A percentile compares a stretch with the other conserved stretches of the same genome.
These are phyloP conservation scores for Hysterium pulicare DNA, from an alignment of 2,329 filamentous ascomycete species.

Conservation along the genomic window DNA sequence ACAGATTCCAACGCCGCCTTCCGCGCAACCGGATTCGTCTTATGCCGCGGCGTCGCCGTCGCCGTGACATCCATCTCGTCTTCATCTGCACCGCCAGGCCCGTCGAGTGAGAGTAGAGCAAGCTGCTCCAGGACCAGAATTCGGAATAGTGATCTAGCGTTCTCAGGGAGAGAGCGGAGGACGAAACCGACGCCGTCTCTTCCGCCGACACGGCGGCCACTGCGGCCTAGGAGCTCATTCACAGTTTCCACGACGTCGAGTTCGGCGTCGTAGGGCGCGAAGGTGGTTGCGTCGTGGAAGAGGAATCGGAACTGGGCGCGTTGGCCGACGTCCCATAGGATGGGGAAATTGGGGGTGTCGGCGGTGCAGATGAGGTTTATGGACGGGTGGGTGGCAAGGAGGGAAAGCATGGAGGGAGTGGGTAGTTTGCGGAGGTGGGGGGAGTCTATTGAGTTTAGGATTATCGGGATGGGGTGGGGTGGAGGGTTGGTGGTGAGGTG, in stretches of 20 bases:
- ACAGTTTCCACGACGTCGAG: slow-evolving; percentile 86
- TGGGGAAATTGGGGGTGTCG: slow-evolving; percentile 81
- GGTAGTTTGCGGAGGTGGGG: slow-evolving; percentile 67
- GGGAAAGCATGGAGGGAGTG: slow-evolving; percentile 70
- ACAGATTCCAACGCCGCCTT: slow-evolving; percentile 29
- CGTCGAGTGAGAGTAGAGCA: slow-evolving; percentile 57
- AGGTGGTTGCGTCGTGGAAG: slow-evolving; percentile 94
- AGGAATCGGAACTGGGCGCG: slow-evolving; percentile 79
- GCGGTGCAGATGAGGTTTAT: slow-evolving; percentile 75
- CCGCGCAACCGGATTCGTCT: slow-evolving; percentile 24
- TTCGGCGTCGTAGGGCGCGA: slow-evolving; percentile 69
- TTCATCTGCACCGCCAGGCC: slow-evolving; percentile 14
- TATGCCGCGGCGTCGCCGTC: slow-evolving; percentile 15
- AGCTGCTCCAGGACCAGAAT: slow-evolving; percentile 83
- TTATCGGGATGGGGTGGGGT: slow-evolving; percentile 54
- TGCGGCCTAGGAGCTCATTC: slow-evolving; percentile 79
- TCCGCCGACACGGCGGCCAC: slow-evolving; percentile 74
- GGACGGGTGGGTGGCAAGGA: slow-evolving; percentile 69
- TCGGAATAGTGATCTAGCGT: slow-evolving; percentile 82
- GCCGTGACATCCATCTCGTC: slow-evolving; percentile 17
- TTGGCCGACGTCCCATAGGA: slow-evolving; percentile 87
- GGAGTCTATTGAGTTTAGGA: slow-evolving; percentile 87
- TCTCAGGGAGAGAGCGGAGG: slow-evolving; percentile 83
- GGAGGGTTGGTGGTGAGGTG: slow-evolving; percentile 51
- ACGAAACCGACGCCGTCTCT: slow-evolving; percentile 92